Base-by-base conservation (phyloP, 2,329 filamentous ascomycete genomes). In the Microsporum ferrugineum region DNA sequence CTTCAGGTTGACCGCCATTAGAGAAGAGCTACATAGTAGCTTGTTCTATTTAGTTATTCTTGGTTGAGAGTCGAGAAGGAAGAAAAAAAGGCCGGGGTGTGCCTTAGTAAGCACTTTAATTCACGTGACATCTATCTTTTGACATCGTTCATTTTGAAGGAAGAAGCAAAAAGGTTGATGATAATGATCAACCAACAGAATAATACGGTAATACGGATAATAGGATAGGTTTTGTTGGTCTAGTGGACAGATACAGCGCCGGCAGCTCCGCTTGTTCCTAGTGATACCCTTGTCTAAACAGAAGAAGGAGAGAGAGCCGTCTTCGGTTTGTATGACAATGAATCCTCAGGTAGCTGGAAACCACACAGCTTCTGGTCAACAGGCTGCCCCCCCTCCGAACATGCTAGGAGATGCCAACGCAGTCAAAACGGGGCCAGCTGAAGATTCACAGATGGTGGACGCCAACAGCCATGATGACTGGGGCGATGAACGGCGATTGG, bases 401-500 rank as follows among this genome's bases (percentile, higher is more conserved):
- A 57, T 57, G 38, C n/a, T n/a, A 8, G 55, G 5, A 12, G 33
- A 12, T 17, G 14, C 33, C 7, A 33, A 17, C 4, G 5, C 27
- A 14, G 23, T 57, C 10, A 57, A 57, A 33, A 17, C 55, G 12
- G 55, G 39, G 7, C 55, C 23, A 23, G n/a, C 33, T 3, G 34
- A 57, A 3, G 34, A 57, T 33, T 29, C 17, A 10, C 55, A 39
- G 14, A 31, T 57, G 12, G 33, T 6, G 7, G 55, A 29, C 10
- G 12, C 55, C 33, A 27, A 7, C 7, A 39, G 17, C 55, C 10
- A 36, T 6, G 63, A 63, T 36, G 61, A 63, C 55, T 70, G 70
- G 63, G 67, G 71, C 12, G 71, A 72, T 10, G 75, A 76, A 59
- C 65, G 71, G 29, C 71, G 73, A 60, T 68, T 76, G 5, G 71